Evolutionary conservation across 2,329 filamentous ascomycete species (phyloP).

Genomic region (Aspergillus fijiensis): DNA sequence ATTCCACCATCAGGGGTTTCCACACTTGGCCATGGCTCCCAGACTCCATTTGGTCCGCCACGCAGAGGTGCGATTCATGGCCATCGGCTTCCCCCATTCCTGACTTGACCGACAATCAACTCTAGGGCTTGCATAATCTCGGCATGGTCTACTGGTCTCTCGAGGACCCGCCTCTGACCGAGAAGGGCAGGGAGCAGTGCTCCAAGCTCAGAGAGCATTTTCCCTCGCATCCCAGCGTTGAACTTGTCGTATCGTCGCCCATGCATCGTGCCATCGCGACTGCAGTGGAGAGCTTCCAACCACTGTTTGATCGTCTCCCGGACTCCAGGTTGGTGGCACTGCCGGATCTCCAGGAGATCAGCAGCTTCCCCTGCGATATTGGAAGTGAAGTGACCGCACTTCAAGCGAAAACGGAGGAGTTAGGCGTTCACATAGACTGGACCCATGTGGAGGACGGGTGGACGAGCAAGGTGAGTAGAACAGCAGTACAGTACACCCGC

Average conservation of each 20-base stretch:
- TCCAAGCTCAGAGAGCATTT: slow-evolving; percentile 49
- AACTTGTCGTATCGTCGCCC: too few relatives aligned
- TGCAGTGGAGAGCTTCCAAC: too few relatives aligned
- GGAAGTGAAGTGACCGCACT: slow-evolving; percentile 53
- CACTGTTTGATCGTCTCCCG: too few relatives aligned
- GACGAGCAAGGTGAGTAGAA: too few relatives aligned
- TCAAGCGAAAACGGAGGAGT: background rate
- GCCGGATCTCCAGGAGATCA: slow-evolving; percentile 73
- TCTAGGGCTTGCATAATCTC: slow-evolving; percentile 73
- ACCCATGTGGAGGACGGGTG: too few relatives aligned
- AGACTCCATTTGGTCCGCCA: slow-evolving; percentile 7
- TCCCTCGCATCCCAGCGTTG: too few relatives aligned
- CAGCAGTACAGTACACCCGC: too few relatives aligned
- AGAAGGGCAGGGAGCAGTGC: slow-evolving; percentile 69
- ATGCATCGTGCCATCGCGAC: too few relatives aligned
- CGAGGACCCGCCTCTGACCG: slow-evolving; percentile 70
- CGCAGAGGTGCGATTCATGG: slow-evolving; percentile 5
- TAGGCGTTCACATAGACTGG: too few relatives aligned
- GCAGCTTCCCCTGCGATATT: slow-evolving; percentile 67
- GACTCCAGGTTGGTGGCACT: slow-evolving; percentile 55
- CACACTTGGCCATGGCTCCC: background rate
- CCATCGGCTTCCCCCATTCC: too few relatives aligned
- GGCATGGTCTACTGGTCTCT: slow-evolving; percentile 62
- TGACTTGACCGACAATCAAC: too few relatives aligned
- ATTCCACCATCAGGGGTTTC: too few relatives aligned